A percentile compares a stretch with the other conserved stretches of the same genome.
phyloP scores from a whole-genome alignment of 2,329 filamentous ascomycete genomes.

The Pyrenophora tritici-repentis region DNA sequence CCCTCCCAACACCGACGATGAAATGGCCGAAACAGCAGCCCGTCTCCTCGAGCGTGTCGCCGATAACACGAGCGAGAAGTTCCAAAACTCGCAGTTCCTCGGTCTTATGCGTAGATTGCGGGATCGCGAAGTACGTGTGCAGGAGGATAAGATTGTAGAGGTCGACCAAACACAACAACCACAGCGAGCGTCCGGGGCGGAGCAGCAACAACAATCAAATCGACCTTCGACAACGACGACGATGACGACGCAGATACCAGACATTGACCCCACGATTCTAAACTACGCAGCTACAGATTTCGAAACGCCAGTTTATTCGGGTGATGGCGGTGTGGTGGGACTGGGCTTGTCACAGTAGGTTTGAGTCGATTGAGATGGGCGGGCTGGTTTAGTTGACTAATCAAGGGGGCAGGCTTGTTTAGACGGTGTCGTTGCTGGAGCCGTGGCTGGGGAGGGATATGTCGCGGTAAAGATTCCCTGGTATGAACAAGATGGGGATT shows the following conservation, averaged over 20 bases:
- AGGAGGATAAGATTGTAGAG: conserved; percentile 70
- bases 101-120: conserved; percentile 76
- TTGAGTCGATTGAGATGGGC: no score
- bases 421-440: no score
- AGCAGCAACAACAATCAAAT: no score
- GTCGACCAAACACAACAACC: conserved; percentile 37
- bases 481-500: conserved; percentile 39
- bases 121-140: conserved; percentile 72
- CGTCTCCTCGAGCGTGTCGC: conserved; percentile 71
- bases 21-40: conserved; percentile 72
- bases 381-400: no score
- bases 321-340: conserved; percentile 12
- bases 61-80: conserved; percentile 72
- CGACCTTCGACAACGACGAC: neutral
- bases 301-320: conserved; percentile 34
- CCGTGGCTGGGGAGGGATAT: no score
- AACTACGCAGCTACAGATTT: conserved; percentile 39
- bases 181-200: neutral
- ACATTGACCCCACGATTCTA: conserved; percentile 37
- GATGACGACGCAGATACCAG: conserved; percentile 23
- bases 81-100: conserved; percentile 77
- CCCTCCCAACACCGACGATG: conserved; percentile 59
- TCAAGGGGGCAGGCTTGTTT: no score
- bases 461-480: conserved; percentile 21
- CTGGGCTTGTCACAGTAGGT: neutral